A percentile compares a stretch with the other conserved stretches of the same genome.
These are phyloP conservation scores for Effrenium voratum DNA, from an alignment of 73 alveolate genomes.

Conservation along the genomic window DNA sequence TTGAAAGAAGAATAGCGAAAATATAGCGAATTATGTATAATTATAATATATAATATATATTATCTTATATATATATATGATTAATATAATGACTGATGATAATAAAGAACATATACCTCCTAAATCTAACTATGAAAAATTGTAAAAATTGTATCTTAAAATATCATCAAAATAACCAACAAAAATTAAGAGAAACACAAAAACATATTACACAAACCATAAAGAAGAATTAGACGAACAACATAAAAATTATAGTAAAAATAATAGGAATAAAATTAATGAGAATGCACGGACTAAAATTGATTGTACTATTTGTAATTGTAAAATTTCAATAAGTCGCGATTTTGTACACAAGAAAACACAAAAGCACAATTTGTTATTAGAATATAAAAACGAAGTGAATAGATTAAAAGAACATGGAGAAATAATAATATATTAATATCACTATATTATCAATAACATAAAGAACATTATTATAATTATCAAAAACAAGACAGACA, in stretches of 20 bases:
- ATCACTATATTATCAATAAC: too few species aligned
- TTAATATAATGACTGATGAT: not conserved
- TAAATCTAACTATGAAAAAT: not conserved
- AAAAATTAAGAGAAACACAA: not conserved
- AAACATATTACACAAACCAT: not conserved
- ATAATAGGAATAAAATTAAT: not conserved
- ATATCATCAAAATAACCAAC: not conserved
- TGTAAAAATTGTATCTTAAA: too few species aligned
- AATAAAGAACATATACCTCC: not conserved
- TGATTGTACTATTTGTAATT: not conserved
- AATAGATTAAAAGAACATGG: too few species aligned
- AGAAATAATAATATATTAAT: too few species aligned
- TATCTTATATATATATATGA: not conserved
- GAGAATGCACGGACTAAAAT: not conserved
- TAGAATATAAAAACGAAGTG: not conserved
- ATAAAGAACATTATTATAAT: too few species aligned
- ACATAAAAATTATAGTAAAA: too few species aligned
- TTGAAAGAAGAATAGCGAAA: too few species aligned
- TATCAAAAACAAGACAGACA: too few species aligned
- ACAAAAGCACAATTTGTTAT: not conserved
- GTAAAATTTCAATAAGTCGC: not conserved
- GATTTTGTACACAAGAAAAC: not conserved
- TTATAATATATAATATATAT: too few species aligned
- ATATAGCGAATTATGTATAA: not conserved
- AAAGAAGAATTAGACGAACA: not conserved